Evolutionary conservation across 1,139 yeast species (phyloP), one percentile per base, ranked within the genome.

Genomic region (Geotrichum cucujoidarum): DNA sequence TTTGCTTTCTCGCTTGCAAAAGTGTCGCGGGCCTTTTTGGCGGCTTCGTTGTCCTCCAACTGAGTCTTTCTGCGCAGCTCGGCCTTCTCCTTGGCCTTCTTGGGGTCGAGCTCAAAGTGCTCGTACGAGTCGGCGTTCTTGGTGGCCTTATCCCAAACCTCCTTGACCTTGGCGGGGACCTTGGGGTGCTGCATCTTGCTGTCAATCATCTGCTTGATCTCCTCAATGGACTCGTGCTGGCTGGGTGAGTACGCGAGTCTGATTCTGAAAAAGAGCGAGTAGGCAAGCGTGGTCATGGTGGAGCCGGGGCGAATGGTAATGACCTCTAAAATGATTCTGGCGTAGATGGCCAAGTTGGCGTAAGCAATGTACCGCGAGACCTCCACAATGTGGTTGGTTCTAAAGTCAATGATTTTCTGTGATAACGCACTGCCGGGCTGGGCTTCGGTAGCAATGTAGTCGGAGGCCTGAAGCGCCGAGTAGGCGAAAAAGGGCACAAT

Each of bases 201-300:
- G 62, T 89, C 96, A 48, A 81, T 60, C 52, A 77, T 70, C 32
- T 78, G 77, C 61, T 81, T 89, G 61, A 83, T 68, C 41, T 75
- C 71, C 63, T 80, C 77, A 60, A 88, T 71, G 34, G 81, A 79
- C 55, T 78, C 74, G 66, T 83, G 77, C 49, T 89, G 81, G 61
- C 78, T 76, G 24, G 80, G 74, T 13, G 89, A 80, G 60, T 80
- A 82, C 61, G 86, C 94, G 58, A 75, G 80, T 65, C 95, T 78
- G 53, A 85, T 67, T 66, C 87, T 81, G 63, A 84, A 74, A 67
- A 89, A 88, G 29, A 81, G 55, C 10, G 75, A 63, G 64, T 81
- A 87, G 31, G 76, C 66, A 16, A 76, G 52, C 37, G 86, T 68
- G 1, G 83, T 76, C 43, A 80, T 59, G 69, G 85, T 75, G n/a